Base-by-base conservation (phyloP, 1,139 yeast genomes). In the Kurtzmaniella quercitrusa region DNA sequence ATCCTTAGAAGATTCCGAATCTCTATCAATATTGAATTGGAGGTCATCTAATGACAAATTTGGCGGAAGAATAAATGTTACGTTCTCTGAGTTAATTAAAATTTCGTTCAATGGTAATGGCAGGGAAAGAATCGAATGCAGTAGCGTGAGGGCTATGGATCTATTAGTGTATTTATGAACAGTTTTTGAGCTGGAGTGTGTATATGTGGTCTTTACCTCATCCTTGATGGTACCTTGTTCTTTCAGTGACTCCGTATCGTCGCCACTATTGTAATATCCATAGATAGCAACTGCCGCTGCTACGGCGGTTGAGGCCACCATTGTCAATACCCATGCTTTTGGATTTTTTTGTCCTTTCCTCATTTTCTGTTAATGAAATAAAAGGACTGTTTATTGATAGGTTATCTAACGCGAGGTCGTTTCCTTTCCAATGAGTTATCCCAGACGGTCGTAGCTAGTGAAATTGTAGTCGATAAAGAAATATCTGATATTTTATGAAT, bases 21-120 rank as follows among this genome's bases (percentile, higher is more conserved):
- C 36, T n/a, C 35, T 19, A 11, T 54, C 54, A 19, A 56, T 53
- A 45, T 52, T 57, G 43, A 53, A 49, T 28, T 50, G 60, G 41
- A 71, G 59, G 49, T 72, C 78, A 33, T 69, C 76, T 39, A 69
- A 59, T 4, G 69, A 64, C 40, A 72, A 60, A 46, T 71, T 67
- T 8, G 78, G 78, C 1, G 78, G 77, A 20, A 72, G 61, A 38
- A 72, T 72, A 50, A 71, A 72, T n/a, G 74, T 68, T 38, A 72
- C 70, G 45, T 71, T 70, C 30, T 67, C 73, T 2, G 66, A 53
- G 35, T 63, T 65, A 42, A 61, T 50, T 38, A 72, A 57, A 7
- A 71, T 68, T 11, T 71, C 75, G 45, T 63, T 56, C 42, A 72
- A 59, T 2, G 76, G 77, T 33, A 71, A 57, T 40, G 59, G 57